A percentile compares a stretch with the other conserved stretches of the same genome.
Conservation (phyloP, 805 yeast genomes). For the Monosporozyma aquatica region DNA sequence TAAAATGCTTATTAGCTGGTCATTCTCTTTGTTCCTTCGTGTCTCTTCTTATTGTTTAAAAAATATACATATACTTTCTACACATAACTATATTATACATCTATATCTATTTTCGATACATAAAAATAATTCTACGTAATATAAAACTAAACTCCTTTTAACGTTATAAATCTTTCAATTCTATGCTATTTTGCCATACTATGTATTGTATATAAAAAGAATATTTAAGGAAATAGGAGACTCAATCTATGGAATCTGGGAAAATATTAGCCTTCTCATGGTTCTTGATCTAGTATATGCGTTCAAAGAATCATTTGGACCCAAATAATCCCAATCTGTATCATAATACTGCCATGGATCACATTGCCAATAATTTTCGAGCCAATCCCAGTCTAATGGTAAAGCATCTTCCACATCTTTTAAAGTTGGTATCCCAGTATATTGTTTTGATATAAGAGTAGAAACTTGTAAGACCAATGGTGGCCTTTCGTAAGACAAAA, state of each 20-base stretch:
- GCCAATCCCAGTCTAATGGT: conserved; percentile 24
- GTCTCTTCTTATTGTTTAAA: no score
- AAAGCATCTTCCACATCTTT: conserved; percentile 11
- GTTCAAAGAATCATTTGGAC: conserved; percentile 19
- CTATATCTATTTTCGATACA: background rate
- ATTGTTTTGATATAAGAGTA: background rate
- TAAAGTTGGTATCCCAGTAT: background rate
- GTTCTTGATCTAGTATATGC: conserved; percentile 22
- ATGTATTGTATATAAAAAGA: background rate
- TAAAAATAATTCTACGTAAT: conserved; percentile 1
- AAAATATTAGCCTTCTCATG: conserved; percentile 20
- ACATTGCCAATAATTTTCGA: conserved; percentile 24
- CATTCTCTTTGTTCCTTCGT: no score
- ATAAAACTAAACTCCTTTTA: background rate
- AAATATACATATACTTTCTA: no score
- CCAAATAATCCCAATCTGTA: conserved; percentile 21
- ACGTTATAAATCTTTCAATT: no score
- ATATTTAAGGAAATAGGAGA: no score
- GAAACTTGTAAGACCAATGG: conserved; percentile 8
- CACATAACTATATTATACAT: background rate
- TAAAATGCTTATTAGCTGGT: conserved; percentile 1
- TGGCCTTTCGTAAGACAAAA: conserved; percentile 22
- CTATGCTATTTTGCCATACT: background rate
- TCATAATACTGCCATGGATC: conserved; percentile 22
- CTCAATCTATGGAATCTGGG: conserved; percentile 3